These are phyloP conservation scores for Myxozyma melibiosi DNA, from an alignment of 805 yeast species.

Conservation along the genomic window DNA sequence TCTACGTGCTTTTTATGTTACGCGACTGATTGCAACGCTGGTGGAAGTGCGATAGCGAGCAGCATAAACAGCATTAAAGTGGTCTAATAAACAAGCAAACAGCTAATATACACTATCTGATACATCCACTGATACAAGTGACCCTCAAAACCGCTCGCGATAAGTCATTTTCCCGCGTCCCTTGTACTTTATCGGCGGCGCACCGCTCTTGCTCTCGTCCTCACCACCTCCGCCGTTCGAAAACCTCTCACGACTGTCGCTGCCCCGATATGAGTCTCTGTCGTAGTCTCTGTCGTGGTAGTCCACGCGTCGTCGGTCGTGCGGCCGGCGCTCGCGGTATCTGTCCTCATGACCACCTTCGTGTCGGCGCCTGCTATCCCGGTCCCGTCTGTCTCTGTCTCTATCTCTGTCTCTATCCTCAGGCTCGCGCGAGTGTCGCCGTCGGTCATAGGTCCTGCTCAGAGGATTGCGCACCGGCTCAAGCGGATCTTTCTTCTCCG, in stretches of 20 bases:
- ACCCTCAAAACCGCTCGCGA: slow-evolving; percentile 12
- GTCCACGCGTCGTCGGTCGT: neutral
- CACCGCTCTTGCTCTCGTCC: neutral
- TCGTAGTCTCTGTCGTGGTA: neutral
- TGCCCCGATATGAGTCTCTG: neutral
- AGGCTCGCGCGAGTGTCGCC: neutral
- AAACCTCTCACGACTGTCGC: neutral
- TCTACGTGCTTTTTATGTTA: too few relatives aligned
- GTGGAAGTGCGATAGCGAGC: too few relatives aligned
- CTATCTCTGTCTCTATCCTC: neutral
- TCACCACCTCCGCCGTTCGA: neutral
- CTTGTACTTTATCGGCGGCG: slow-evolving; percentile 16
- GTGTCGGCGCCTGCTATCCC: neutral
- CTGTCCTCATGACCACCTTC: neutral
- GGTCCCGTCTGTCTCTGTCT: neutral
- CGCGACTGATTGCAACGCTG: too few relatives aligned
- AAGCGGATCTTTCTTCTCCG: neutral
- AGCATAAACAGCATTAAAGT: too few relatives aligned
- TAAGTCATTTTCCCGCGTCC: slow-evolving; percentile 26
- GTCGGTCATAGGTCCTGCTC: neutral
- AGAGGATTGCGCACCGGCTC: neutral
- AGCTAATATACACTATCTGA: too few relatives aligned
- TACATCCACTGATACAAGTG: too few relatives aligned
- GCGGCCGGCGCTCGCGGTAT: neutral
- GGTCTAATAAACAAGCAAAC: too few relatives aligned